A percentile compares a stretch with the other conserved stretches of the same genome.
phyloP scores from a whole-genome alignment of 352 stramenopile species.

The Thraustotheca clavata region DNA sequence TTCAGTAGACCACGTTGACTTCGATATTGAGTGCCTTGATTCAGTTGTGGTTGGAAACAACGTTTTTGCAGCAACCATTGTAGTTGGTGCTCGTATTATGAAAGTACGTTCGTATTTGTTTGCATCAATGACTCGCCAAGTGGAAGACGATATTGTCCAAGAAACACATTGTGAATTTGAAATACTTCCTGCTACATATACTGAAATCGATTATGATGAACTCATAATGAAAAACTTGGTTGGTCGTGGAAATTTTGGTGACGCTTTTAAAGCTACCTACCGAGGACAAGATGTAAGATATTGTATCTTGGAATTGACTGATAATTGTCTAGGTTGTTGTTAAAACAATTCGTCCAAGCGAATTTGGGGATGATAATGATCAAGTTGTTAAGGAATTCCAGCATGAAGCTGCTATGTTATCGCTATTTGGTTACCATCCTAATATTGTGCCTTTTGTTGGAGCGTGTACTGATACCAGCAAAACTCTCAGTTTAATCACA shows the following conservation, averaged over 20 bases:
- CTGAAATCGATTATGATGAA: slow-evolving; percentile 54
- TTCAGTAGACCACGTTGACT: slow-evolving; percentile 51
- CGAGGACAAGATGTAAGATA: slow-evolving; percentile 36
- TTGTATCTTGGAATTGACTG: neutral
- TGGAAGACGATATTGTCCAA: slow-evolving; percentile 29
- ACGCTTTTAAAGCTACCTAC: slow-evolving; percentile 52
- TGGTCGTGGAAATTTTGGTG: slow-evolving; percentile 66
- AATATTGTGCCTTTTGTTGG: slow-evolving; percentile 77
- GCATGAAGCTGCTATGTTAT: slow-evolving; percentile 66
- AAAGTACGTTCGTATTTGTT: slow-evolving; percentile 48
- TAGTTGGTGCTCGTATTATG: slow-evolving; percentile 59
- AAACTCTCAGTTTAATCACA: slow-evolving; percentile 56
- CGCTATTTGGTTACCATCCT: slow-evolving; percentile 77
- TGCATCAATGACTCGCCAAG: slow-evolving; percentile 33
- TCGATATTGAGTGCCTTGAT: slow-evolving; percentile 58
- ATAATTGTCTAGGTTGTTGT: slow-evolving; percentile 39
- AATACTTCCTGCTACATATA: slow-evolving; percentile 58
- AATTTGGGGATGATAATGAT: slow-evolving; percentile 60
- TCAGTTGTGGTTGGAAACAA: slow-evolving; percentile 41
- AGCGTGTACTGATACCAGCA: slow-evolving; percentile 56
- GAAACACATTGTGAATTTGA: slow-evolving; percentile 50
- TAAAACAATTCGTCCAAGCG: slow-evolving; percentile 68
- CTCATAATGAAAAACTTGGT: slow-evolving; percentile 67
- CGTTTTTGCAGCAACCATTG: slow-evolving; percentile 62
- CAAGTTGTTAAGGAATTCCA: slow-evolving; percentile 78